These are phyloP conservation scores for Phaeosphaeriaceae sp. DNA, from an alignment of 2,329 filamentous ascomycete species.

Conservation along the genomic window DNA sequence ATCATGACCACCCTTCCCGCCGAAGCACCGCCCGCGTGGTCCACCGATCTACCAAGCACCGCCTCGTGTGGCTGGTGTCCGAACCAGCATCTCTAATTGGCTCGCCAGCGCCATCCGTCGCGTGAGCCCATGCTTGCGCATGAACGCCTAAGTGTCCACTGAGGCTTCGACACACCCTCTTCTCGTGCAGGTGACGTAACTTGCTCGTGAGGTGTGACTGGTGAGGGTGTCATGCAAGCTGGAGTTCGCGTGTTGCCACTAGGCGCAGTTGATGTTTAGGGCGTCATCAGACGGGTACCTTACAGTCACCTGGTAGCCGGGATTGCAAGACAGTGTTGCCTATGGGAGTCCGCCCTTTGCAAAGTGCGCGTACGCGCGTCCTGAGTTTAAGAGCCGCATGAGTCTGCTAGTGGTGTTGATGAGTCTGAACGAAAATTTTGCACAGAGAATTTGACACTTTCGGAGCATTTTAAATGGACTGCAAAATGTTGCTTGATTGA, in stretches of 20 bases:
- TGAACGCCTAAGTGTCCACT: slow-evolving; percentile 6
- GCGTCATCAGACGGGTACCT: slow-evolving; percentile 8
- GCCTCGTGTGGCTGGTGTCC: slow-evolving; percentile 14
- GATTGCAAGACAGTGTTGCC: slow-evolving; percentile 1
- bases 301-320: slow-evolving; percentile 4
- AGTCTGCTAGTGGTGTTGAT: background rate
- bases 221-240: slow-evolving; percentile 3
- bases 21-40: background rate
- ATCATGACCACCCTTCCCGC: background rate
- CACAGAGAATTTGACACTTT: background rate
- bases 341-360: background rate
- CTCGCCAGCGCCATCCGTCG: background rate
- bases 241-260: slow-evolving; percentile 4
- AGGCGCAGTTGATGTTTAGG: slow-evolving; percentile 6
- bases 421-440: background rate
- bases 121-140: slow-evolving; percentile 8
- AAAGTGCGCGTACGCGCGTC: background rate
- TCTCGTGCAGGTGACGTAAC: slow-evolving; percentile 3
- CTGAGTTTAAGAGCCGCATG: background rate
- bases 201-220: slow-evolving; percentile 6
- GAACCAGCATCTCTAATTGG: slow-evolving; percentile 6
- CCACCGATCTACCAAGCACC: slow-evolving; percentile 2
- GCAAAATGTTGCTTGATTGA: background rate
- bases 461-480: background rate
- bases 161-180: slow-evolving; percentile 4